Conservation (phyloP, 2,329 filamentous ascomycete species). For the Sphaerulina populicola region DNA sequence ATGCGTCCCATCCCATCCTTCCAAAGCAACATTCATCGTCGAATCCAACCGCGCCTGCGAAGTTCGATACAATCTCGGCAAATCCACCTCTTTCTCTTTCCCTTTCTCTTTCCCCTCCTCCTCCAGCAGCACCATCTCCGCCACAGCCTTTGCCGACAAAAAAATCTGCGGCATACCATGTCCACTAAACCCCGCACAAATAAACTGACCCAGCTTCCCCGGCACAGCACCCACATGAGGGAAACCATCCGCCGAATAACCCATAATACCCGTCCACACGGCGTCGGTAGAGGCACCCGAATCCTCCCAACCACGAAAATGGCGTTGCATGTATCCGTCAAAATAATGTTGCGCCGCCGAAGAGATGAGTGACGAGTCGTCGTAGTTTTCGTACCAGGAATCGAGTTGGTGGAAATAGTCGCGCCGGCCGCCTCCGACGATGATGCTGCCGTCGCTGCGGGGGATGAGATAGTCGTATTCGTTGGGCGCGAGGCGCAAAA, state of each 20-base stretch:
- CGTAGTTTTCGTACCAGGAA: constrained; percentile 42
- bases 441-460: constrained; percentile 40
- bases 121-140: constrained; percentile 17
- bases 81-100: constrained; percentile 15
- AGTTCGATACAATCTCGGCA: constrained; percentile 18
- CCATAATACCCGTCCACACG: constrained; percentile 41
- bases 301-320: constrained; percentile 46
- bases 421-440: constrained; percentile 38
- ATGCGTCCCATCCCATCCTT: constrained; percentile 12
- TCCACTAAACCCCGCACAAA: constrained; percentile 24
- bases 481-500: constrained; percentile 16
- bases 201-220: constrained; percentile 15
- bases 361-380: constrained; percentile 43
- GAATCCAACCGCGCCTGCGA: constrained; percentile 14
- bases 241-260: constrained; percentile 19
- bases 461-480: constrained; percentile 38
- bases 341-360: constrained; percentile 41
- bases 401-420: constrained; percentile 21
- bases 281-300: constrained; percentile 27
- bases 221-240: constrained; percentile 23
- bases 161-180: constrained; percentile 23
- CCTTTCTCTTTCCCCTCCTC: constrained; percentile 2
- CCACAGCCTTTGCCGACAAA: constrained; percentile 19
- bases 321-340: constrained; percentile 42
- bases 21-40: constrained; percentile 14